These are phyloP conservation scores for Fusarium albosuccineum DNA, from an alignment of 2,329 filamentous ascomycete genomes.

Conservation along the genomic window DNA sequence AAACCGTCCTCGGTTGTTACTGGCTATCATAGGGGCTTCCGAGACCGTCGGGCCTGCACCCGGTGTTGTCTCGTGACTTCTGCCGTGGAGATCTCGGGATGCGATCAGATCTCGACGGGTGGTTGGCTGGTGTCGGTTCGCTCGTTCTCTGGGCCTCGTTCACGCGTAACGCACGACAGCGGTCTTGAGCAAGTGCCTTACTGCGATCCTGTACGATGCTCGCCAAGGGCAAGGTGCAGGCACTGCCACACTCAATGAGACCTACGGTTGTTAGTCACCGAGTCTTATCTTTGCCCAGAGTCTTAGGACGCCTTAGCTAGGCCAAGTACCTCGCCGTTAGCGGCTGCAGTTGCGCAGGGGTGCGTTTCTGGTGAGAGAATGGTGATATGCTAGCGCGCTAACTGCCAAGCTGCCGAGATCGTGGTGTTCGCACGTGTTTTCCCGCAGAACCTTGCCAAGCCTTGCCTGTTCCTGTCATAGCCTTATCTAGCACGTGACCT, in stretches of 20 bases:
- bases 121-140: slow-evolving; percentile 28
- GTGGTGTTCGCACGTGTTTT: background rate
- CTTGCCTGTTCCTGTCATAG: slow-evolving; percentile 11
- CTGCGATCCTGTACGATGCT: slow-evolving; percentile 15
- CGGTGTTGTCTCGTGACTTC: slow-evolving; percentile 34
- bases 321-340: slow-evolving; percentile 36
- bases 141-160: slow-evolving; percentile 14
- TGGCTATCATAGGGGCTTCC: slow-evolving; percentile 9
- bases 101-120: slow-evolving; percentile 40
- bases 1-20: slow-evolving; percentile 4
- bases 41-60: background rate
- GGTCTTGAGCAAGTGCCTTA: slow-evolving; percentile 23
- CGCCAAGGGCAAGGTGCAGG: slow-evolving; percentile 42
- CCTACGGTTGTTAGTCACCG: slow-evolving; percentile 38
- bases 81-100: slow-evolving; percentile 38
- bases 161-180: slow-evolving; percentile 25
- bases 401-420: background rate
- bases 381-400: slow-evolving; percentile 27
- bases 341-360: slow-evolving; percentile 19
- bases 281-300: slow-evolving; percentile 36
- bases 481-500: slow-evolving; percentile 27
- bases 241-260: slow-evolving; percentile 43
- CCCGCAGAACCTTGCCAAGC: background rate
- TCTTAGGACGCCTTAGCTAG: slow-evolving; percentile 39
- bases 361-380: slow-evolving; percentile 2